Evolutionary conservation across 495 filamentous ascomycete species (phyloP).

Genomic region (Xylaria curta): DNA sequence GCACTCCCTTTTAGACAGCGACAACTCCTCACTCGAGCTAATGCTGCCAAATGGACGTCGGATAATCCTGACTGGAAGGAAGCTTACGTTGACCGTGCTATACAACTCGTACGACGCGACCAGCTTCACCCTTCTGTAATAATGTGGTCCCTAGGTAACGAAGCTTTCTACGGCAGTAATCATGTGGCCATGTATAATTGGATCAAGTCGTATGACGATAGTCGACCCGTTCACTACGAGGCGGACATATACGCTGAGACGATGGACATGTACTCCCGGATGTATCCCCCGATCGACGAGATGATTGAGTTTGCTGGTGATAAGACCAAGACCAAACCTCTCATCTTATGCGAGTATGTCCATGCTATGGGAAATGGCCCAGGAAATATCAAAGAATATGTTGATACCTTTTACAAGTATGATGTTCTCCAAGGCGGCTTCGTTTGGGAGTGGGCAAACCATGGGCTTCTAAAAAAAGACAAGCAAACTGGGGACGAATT

Average conservation of each 20-base stretch:
- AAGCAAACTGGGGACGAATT: slow-evolving; percentile 56
- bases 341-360: slow-evolving; percentile 71
- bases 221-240: slow-evolving; percentile 70
- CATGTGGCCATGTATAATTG: slow-evolving; percentile 68
- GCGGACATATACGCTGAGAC: slow-evolving; percentile 63
- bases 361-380: slow-evolving; percentile 80
- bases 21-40: slow-evolving; percentile 57
- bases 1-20: slow-evolving; percentile 45
- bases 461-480: slow-evolving; percentile 63
- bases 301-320: slow-evolving; percentile 55
- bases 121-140: slow-evolving; percentile 70
- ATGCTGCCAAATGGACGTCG: slow-evolving; percentile 63
- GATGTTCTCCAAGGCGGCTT: slow-evolving; percentile 70
- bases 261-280: slow-evolving; percentile 69
- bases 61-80: slow-evolving; percentile 68
- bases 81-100: slow-evolving; percentile 69
- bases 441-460: slow-evolving; percentile 78
- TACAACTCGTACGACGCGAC: slow-evolving; percentile 68
- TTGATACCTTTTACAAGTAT: slow-evolving; percentile 62
- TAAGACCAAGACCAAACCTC: slow-evolving; percentile 57
- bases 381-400: slow-evolving; percentile 69
- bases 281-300: slow-evolving; percentile 65
- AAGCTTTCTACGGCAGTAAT: slow-evolving; percentile 71
- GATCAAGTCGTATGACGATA: slow-evolving; percentile 61
- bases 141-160: slow-evolving; percentile 75